phyloP scores from a whole-genome alignment of 805 yeast genomes.

The Teunomyces lycoperdinae region DNA sequence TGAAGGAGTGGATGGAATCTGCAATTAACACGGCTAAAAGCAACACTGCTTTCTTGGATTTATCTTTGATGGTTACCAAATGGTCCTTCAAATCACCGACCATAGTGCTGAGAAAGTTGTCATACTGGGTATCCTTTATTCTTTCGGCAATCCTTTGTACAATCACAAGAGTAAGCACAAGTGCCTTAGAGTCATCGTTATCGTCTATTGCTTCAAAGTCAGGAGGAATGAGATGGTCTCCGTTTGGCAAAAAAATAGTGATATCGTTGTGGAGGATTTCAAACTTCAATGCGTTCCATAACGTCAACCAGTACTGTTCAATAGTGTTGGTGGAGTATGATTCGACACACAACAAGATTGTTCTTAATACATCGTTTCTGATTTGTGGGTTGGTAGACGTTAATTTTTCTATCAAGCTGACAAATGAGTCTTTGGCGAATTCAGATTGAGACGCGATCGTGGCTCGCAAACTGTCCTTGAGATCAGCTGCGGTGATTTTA shows the following conservation, averaged over 20 bases:
- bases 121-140: slow-evolving; percentile 28
- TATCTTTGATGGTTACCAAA: slow-evolving; percentile 48
- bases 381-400: slow-evolving; percentile 72
- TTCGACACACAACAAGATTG: slow-evolving; percentile 56
- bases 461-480: slow-evolving; percentile 58
- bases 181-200: slow-evolving; percentile 32
- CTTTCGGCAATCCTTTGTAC: slow-evolving; percentile 40
- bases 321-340: slow-evolving; percentile 50
- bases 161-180: slow-evolving; percentile 36
- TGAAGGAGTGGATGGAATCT: slow-evolving; percentile 44
- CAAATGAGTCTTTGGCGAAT: slow-evolving; percentile 72
- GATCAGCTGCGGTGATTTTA: slow-evolving; percentile 69
- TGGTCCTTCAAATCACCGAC: slow-evolving; percentile 52
- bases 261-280: slow-evolving; percentile 80
- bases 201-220: slow-evolving; percentile 27
- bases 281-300: slow-evolving; percentile 88
- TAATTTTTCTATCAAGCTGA: slow-evolving; percentile 75
- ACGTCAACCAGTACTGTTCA: slow-evolving; percentile 59
- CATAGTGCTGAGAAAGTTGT: slow-evolving; percentile 35
- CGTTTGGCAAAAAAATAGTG: slow-evolving; percentile 27
- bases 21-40: slow-evolving; percentile 56
- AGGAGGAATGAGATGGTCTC: slow-evolving; percentile 23
- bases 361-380: slow-evolving; percentile 67
- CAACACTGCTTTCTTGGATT: slow-evolving; percentile 61
- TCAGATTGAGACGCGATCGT: slow-evolving; percentile 60